Evolutionary conservation across 2,329 filamentous ascomycete genomes (phyloP).

Genomic region (Fusarium armeniacum): DNA sequence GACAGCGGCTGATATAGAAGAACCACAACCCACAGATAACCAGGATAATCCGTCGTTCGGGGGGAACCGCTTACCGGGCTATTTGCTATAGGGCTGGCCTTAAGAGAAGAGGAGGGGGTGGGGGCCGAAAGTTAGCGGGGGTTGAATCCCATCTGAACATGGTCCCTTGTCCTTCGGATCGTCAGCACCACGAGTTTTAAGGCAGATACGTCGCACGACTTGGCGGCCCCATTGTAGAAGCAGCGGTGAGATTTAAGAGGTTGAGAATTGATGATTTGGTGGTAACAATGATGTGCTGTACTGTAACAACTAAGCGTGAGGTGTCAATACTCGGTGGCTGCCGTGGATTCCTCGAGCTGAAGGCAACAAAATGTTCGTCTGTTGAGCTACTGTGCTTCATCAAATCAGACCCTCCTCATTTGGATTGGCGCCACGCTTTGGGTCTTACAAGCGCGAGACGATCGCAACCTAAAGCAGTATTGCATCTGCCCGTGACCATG

Average conservation of each 20-base stretch:
- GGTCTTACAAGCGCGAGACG: slow-evolving; percentile 10
- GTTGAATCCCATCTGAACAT: slow-evolving; percentile 17
- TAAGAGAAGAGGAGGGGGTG: slow-evolving; percentile 22
- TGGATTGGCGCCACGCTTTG: slow-evolving; percentile 20
- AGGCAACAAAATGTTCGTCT: neutral
- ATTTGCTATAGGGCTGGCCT: slow-evolving; percentile 46
- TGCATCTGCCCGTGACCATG: slow-evolving; percentile 5
- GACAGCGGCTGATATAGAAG: slow-evolving; percentile 17
- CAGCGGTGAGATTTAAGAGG: no score
- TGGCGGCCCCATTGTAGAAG: no score
- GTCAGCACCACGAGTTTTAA: neutral
- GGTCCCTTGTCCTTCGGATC: slow-evolving; percentile 16
- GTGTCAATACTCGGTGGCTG: neutral
- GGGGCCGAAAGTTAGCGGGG: slow-evolving; percentile 43
- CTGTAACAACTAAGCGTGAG: neutral
- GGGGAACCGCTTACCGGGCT: slow-evolving; percentile 19
- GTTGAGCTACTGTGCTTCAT: slow-evolving; percentile 1
- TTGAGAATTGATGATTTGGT: neutral
- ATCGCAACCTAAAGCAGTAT: slow-evolving; percentile 8
- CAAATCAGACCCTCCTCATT: slow-evolving; percentile 20
- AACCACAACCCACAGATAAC: slow-evolving; percentile 8
- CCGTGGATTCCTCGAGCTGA: neutral
- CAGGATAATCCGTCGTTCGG: slow-evolving; percentile 11
- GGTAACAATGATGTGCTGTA: neutral
- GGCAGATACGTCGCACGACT: no score